Conservation (phyloP, 345 rosid genomes). For the Alliaria petiolata region DNA sequence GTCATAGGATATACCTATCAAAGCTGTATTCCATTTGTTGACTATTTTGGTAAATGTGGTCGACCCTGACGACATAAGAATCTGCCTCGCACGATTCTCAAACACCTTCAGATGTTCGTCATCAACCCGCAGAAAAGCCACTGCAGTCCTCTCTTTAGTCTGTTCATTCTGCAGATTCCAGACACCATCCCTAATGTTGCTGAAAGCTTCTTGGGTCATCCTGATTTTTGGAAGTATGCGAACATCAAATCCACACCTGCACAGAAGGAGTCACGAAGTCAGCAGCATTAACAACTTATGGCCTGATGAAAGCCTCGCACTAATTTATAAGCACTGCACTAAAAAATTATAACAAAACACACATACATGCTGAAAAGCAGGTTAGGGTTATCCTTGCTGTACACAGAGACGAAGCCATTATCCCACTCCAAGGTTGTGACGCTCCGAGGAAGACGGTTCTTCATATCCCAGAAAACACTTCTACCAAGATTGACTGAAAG, state of each 20-base stretch:
- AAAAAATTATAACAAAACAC: slow-evolving; percentile 10
- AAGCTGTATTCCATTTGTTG: slow-evolving; percentile 99
- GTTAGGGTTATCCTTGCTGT: slow-evolving; percentile 99
- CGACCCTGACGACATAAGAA: slow-evolving; percentile 99
- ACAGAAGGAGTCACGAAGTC: slow-evolving; percentile 14
- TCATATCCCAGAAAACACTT: slow-evolving; percentile 99
- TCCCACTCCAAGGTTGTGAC: slow-evolving; percentile 99
- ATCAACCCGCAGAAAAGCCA: slow-evolving; percentile 94
- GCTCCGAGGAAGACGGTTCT: slow-evolving; percentile 97
- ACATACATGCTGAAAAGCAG: slow-evolving; percentile 96
- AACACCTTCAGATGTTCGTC: slow-evolving; percentile 99
- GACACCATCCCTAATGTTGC: slow-evolving; percentile 95
- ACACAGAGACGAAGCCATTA: slow-evolving; percentile 92
- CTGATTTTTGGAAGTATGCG: slow-evolving; percentile 97
- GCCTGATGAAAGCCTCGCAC: not conserved
- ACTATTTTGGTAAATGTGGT: slow-evolving; percentile 98
- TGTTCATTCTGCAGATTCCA: slow-evolving; percentile 99
- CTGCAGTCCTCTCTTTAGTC: slow-evolving; percentile 97
- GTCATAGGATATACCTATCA: slow-evolving; percentile 55
- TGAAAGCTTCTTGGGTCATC: slow-evolving; percentile 99
- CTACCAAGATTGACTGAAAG: slow-evolving; percentile 94
- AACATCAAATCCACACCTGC: slow-evolving; percentile 96
- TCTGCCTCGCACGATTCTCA: slow-evolving; percentile 98
- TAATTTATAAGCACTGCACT: not conserved
- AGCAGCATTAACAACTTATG: slow-evolving; percentile 5